Base-by-base conservation (phyloP, 1,139 yeast species). In the Debaryomyces nepalensis region DNA sequence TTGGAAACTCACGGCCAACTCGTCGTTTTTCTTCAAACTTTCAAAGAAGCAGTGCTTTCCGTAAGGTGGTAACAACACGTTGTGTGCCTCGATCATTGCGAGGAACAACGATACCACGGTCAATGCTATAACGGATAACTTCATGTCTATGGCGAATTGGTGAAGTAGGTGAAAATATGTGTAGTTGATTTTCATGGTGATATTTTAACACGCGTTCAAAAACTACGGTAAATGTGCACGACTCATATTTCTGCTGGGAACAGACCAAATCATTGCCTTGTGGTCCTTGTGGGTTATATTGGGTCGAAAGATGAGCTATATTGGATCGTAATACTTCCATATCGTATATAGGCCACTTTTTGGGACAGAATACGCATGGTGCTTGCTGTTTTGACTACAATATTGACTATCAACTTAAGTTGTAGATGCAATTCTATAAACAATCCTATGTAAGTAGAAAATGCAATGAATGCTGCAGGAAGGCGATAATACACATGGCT, bases 11-110 rank as follows among this genome's bases (percentile, higher is more conserved):
- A 93, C 84, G 18, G 96, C 87, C 56, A 93, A 73, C 64, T 87
- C 91, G 67, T 93, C 99, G 53, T 88, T 87, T 54, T 75, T 75
- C 61, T 83, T 87, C 68, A 93, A 77, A 45, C 77, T 77, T 63
- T 93, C 99, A 58, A 77, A 88, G 68, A 89, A 93, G 67, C 99
- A 93, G 62, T 87, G 86, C 59, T 84, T 85, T 24, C 96, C 95
- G 57, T 84, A 76, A 19, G 97, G 83, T n/a, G 91, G 87, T 45
- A 90, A 72, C 49, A 87, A 73, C 34, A 88, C 93, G 55, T 87
- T 89, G 65, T 89, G 97, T 1, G 95, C 95, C 6, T 53, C 43
- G 20, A 57, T 64, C 16, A 61, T 45, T 10, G 64, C 57, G 34
- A 59, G 21, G 5, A 44, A 31, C 11, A 27, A 22, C 14, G 44